Evolutionary conservation across 2,329 filamentous ascomycete species (phyloP), one percentile per base, ranked within the genome.

Genomic region (Trichocomaceae sp.): DNA sequence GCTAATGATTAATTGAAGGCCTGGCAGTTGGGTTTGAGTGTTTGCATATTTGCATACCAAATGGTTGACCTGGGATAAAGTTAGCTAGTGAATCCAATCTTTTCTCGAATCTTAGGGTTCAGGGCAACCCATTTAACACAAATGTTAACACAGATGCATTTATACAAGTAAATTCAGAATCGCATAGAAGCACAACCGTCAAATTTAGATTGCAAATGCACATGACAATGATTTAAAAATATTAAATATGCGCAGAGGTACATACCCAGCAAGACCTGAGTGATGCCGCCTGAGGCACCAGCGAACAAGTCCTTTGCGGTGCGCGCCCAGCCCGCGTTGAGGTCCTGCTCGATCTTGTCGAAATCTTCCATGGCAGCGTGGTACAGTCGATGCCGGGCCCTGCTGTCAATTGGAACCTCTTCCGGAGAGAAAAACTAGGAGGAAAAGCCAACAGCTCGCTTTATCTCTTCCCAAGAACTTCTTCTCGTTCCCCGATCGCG

Each of bases 201-300:
- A 37, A 37, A 37, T 37, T 5, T 6, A n/a, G 2, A 8, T 37
- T 37, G 12, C 15, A 37, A 12, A 37, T 37, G 3, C 2, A 37
- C 5, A n/a, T n/a, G n/a, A n/a, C n/a, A n/a, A n/a, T 37, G 44
- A 49, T 26, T 26, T 26, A 39, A 5, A 48, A 5, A 15, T 5
- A 49, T 13, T 12, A 13, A 45, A 45, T 23, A 12, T 19, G 41
- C 35, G 29, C 13, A 33, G 42, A 49, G n/a, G 20, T 26, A 79
- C 83, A 74, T 76, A 96, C 91, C 92, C 61, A 97, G 81, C 59
- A 99, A 76, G 44, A 99, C 93, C 74, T 99, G 93, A 17, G 93
- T 92, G 63, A 97, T 80, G 64, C 93, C 93, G 60, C 93, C 93
- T 7, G 86, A 87, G 57, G 93, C 93, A 37, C 93, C 93, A 10